phyloP scores from a whole-genome alignment of 2,329 filamentous ascomycete genomes.

The Penicillium sp. region DNA sequence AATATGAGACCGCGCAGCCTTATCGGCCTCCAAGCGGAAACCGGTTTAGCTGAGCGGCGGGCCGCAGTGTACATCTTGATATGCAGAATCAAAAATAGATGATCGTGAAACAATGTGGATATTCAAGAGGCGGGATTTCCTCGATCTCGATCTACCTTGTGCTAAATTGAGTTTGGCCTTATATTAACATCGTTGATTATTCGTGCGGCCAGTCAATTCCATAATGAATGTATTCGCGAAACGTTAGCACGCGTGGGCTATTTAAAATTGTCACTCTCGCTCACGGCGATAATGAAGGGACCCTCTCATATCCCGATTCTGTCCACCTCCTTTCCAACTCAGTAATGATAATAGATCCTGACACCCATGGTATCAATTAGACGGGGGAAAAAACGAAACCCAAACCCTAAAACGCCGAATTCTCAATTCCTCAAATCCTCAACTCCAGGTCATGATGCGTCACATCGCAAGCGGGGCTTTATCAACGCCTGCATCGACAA shows the following conservation, averaged over 20 bases:
- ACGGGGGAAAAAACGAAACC: not conserved
- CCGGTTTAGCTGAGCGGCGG: conserved; percentile 63
- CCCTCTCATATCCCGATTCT: not conserved
- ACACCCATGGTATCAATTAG: not conserved
- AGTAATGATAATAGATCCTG: not conserved
- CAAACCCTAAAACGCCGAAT: conserved; percentile 13
- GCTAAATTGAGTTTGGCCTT: not conserved
- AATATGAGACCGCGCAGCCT: conserved; percentile 78
- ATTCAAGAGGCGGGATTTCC: not conserved
- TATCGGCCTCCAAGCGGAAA: conserved; percentile 81
- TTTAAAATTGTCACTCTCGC: not conserved
- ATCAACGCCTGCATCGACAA: conserved; percentile 16
- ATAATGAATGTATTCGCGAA: not conserved
- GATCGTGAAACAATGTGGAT: not conserved
- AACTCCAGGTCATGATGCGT: conserved; percentile 14
- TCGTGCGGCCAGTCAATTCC: not conserved
- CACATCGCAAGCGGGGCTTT: not conserved
- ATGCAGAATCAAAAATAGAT: not conserved
- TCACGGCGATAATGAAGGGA: not conserved
- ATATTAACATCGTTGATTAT: not conserved
- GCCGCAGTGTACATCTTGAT: conserved; percentile 8
- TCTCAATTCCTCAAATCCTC: conserved; percentile 8
- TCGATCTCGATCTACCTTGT: not conserved
- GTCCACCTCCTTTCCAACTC: not conserved
- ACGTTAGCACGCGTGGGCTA: not conserved